Evolutionary conservation across 768 basidiomycete genomes (phyloP).

Genomic region (Agrocybe praecox): DNA sequence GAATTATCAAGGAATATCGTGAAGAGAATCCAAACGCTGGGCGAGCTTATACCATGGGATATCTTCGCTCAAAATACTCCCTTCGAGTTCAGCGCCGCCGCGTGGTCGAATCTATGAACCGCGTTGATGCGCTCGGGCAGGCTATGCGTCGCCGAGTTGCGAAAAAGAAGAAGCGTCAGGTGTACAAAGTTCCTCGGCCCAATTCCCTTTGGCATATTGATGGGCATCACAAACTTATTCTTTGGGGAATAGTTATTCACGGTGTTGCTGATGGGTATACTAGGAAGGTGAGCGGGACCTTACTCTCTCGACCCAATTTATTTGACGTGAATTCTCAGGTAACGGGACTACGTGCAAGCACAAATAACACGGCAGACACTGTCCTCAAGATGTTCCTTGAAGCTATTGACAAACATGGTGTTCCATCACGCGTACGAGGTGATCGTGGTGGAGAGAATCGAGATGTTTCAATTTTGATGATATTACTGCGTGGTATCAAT

Average conservation of each 20-base stretch:
- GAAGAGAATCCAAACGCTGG: background rate
- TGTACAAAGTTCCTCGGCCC: background rate
- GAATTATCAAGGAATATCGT: background rate
- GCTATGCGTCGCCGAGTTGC: background rate
- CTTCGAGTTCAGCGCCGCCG: background rate
- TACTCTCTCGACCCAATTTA: constrained; percentile 19
- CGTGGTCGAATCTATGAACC: background rate
- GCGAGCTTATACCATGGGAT: background rate
- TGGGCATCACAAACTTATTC: constrained; percentile 14
- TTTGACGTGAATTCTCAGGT: constrained; percentile 10
- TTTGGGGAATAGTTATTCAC: constrained; percentile 16
- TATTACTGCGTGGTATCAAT: constrained; percentile 12
- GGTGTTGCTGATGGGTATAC: constrained; percentile 10
- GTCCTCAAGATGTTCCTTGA: constrained; percentile 31
- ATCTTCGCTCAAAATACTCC: background rate
- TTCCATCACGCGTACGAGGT: constrained; percentile 28
- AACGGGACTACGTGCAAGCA: constrained; percentile 29
- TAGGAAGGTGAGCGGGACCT: background rate
- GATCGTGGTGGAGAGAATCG: constrained; percentile 38
- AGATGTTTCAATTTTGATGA: constrained; percentile 20
- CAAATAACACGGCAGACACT: constrained; percentile 34
- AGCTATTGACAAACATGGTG: constrained; percentile 21
- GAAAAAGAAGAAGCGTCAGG: background rate
- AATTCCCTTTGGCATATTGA: constrained; percentile 9
- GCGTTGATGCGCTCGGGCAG: background rate